Percentiles rank a stretch among this genome's conserved stretches.
Conservation (phyloP, 139 green algal genomes). For the Tetraselmis chui region DNA sequence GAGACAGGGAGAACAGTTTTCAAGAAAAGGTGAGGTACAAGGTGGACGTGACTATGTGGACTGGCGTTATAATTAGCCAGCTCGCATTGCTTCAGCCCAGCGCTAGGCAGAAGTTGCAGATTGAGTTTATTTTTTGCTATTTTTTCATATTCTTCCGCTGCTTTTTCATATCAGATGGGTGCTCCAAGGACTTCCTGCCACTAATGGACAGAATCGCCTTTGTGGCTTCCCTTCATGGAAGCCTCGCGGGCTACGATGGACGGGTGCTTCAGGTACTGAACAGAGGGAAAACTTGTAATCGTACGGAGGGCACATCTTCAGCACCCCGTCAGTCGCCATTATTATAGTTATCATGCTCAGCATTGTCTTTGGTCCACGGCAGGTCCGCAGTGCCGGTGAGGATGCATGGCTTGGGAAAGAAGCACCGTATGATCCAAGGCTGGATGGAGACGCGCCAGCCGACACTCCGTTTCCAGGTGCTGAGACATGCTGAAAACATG, state of each 20-base stretch:
- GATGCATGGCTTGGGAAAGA: slow-evolving; percentile 55
- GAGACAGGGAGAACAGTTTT: slow-evolving; percentile 18
- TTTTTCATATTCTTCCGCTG: background rate
- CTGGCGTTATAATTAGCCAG: too few species aligned
- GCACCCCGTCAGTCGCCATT: background rate
- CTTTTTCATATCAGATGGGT: background rate
- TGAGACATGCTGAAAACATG: background rate
- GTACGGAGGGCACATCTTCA: background rate
- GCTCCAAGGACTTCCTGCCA: slow-evolving; percentile 31
- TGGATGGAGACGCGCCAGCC: slow-evolving; percentile 25
- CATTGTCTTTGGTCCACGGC: too few species aligned
- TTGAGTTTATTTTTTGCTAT: background rate
- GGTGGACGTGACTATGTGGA: too few species aligned
- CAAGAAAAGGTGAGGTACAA: background rate
- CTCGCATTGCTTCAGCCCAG: background rate
- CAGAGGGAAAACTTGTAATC: background rate
- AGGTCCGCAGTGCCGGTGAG: slow-evolving; percentile 46
- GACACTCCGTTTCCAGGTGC: background rate
- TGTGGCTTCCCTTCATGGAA: slow-evolving; percentile 25
- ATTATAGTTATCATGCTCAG: background rate
- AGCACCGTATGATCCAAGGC: slow-evolving; percentile 33
- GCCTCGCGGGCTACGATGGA: slow-evolving; percentile 42
- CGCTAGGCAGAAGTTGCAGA: background rate
- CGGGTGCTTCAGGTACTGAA: slow-evolving; percentile 38
- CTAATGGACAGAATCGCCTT: slow-evolving; percentile 46